Percentiles rank a stretch among this genome's conserved stretches.
These are phyloP conservation scores for Teratosphaeria viscida DNA, from an alignment of 2,329 filamentous ascomycete genomes.

Conservation along the genomic window DNA sequence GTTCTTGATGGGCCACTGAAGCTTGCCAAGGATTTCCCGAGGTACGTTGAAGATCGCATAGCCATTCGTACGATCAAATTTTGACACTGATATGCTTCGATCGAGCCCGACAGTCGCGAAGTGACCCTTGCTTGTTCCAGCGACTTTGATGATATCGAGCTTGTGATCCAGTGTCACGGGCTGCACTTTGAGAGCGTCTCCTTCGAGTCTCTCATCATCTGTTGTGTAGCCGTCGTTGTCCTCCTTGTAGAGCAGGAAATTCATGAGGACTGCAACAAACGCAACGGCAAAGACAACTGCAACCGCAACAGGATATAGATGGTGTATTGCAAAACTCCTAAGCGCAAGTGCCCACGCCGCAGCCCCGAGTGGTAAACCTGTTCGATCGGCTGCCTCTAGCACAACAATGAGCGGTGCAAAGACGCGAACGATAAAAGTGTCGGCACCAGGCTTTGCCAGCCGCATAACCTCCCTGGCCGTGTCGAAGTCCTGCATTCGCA, in stretches of 20 bases:
- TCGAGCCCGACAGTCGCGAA: constrained; percentile 63
- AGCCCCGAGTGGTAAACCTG: constrained; percentile 39
- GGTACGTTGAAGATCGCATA: constrained; percentile 11
- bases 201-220: constrained; percentile 37
- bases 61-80: constrained; percentile 13
- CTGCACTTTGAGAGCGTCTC: constrained; percentile 48
- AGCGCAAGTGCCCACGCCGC: constrained; percentile 44
- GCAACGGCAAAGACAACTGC: constrained; percentile 53
- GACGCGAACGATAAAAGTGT: constrained; percentile 63
- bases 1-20: constrained; percentile 35
- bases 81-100: constrained; percentile 42
- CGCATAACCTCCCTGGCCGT: constrained; percentile 66
- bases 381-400: constrained; percentile 56
- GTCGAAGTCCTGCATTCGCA: constrained; percentile 66
- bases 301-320: constrained; percentile 58
- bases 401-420: constrained; percentile 68
- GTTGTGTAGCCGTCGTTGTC: constrained; percentile 32
- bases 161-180: constrained; percentile 53
- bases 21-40: constrained; percentile 9
- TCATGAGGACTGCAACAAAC: constrained; percentile 60
- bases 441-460: constrained; percentile 60
- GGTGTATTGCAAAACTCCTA: constrained; percentile 44
- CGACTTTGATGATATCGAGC: constrained; percentile 58
- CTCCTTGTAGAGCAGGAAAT: constrained; percentile 61
- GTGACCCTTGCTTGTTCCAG: constrained; percentile 52